Percentiles rank a stretch among this genome's conserved stretches.
Evolutionary conservation across 139 green algal genomes (phyloP).

Genomic region (Haematococcus lacustris): DNA sequence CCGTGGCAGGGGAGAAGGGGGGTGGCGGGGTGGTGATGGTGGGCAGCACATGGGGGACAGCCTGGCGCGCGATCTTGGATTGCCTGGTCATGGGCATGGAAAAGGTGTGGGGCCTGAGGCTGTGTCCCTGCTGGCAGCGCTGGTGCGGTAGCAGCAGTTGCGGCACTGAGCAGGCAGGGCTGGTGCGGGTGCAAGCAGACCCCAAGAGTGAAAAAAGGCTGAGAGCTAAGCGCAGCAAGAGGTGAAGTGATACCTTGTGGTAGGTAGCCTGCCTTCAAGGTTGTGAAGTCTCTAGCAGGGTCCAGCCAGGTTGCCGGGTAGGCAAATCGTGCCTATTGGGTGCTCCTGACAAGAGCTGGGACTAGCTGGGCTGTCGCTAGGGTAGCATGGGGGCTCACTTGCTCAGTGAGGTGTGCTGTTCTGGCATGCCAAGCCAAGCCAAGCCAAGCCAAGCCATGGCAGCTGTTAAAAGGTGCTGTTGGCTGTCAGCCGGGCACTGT

Average conservation of each 20-base stretch:
- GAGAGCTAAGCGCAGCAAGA: neutral
- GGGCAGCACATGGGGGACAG: constrained; percentile 9
- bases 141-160: too few relatives aligned
- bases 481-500: neutral
- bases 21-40: neutral
- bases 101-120: neutral
- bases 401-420: neutral
- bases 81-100: constrained; percentile 8
- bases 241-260: neutral
- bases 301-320: too few relatives aligned
- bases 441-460: too few relatives aligned
- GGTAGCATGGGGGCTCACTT: neutral
- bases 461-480: neutral
- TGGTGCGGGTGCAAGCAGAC: neutral
- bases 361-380: too few relatives aligned
- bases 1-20: neutral
- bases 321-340: too few relatives aligned
- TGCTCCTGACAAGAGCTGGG: too few relatives aligned
- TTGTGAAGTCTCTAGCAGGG: too few relatives aligned
- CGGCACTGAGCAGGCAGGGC: neutral
- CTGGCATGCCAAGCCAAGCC: neutral
- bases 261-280: too few relatives aligned
- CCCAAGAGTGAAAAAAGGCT: neutral
- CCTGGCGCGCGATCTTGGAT: constrained; percentile 10
- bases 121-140: neutral